Evolutionary conservation across 2,329 filamentous ascomycete genomes (phyloP).

Genomic region (Calonectria hawksworthii): DNA sequence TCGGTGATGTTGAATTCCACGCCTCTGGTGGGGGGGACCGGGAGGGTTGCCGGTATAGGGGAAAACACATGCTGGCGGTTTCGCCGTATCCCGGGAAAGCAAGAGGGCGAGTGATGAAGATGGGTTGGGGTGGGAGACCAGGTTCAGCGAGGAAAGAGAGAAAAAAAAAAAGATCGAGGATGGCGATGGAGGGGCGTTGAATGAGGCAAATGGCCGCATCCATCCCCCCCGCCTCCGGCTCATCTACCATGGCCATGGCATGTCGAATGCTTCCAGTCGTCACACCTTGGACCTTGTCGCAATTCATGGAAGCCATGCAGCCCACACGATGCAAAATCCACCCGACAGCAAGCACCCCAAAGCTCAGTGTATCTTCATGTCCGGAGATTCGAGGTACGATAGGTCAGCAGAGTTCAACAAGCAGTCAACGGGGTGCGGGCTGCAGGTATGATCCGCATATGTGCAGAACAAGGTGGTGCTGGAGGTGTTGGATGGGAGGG

Average conservation of each 20-base stretch:
- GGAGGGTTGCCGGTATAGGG: constrained; percentile 17
- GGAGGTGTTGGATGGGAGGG: constrained; percentile 22
- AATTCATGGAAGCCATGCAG: constrained; percentile 24
- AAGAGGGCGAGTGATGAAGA: constrained; percentile 9
- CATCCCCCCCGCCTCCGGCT: constrained; percentile 28
- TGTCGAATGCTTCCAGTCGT: constrained; percentile 20
- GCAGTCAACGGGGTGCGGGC: constrained; percentile 36
- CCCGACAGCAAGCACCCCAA: constrained; percentile 31
- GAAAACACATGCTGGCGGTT: constrained; percentile 32
- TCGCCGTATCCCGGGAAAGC: constrained; percentile 10
- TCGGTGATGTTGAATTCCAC: neutral
- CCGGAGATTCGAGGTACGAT: constrained; percentile 31
- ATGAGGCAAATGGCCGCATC: constrained; percentile 35
- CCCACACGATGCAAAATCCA: constrained; percentile 36
- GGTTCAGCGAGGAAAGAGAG: neutral
- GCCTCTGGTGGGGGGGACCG: constrained; percentile 10
- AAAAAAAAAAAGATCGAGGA: neutral
- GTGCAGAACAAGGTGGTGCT: constrained; percentile 43
- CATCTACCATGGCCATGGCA: constrained; percentile 7
- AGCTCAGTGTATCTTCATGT: constrained; percentile 33
- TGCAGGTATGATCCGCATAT: constrained; percentile 56
- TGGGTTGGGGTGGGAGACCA: neutral
- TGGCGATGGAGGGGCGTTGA: constrained; percentile 26
- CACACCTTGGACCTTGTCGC: constrained; percentile 26
- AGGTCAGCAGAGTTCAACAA: constrained; percentile 28